These are phyloP conservation scores for Phylloporus gajari DNA, from an alignment of 1,284 basidiomycete genomes.

Conservation along the genomic window DNA sequence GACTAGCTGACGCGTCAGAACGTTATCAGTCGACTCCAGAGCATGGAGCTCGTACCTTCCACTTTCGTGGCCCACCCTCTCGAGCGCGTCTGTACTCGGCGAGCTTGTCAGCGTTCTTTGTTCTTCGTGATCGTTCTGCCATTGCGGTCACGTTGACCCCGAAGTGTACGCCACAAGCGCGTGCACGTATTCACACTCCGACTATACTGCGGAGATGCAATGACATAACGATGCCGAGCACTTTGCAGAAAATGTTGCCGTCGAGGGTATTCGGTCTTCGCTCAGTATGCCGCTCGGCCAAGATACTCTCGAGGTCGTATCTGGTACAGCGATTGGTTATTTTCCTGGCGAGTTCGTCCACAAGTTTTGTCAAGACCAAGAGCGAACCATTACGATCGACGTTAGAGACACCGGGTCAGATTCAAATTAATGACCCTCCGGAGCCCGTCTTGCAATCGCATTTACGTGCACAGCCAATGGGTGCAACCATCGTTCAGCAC, in stretches of 20 bases:
- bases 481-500: slow-evolving; percentile 87
- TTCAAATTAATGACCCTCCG: slow-evolving; percentile 26
- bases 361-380: slow-evolving; percentile 5
- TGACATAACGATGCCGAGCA: slow-evolving; percentile 15
- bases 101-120: slow-evolving; percentile 54
- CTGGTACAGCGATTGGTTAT: slow-evolving; percentile 1
- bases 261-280: slow-evolving; percentile 27
- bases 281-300: slow-evolving; percentile 24
- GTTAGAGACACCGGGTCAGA: slow-evolving; percentile 13
- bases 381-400: slow-evolving; percentile 8
- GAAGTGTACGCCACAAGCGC: slow-evolving; percentile 40
- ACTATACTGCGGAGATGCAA: slow-evolving; percentile 25
- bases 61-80: slow-evolving; percentile 60
- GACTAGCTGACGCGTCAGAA: slow-evolving; percentile 48
- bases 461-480: slow-evolving; percentile 88
- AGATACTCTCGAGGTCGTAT: slow-evolving; percentile 8
- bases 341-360: slow-evolving; percentile 32
- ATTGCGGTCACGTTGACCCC: slow-evolving; percentile 36
- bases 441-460: slow-evolving; percentile 78
- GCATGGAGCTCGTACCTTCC: slow-evolving; percentile 49
- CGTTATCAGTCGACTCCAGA: slow-evolving; percentile 4
- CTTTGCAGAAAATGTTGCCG: slow-evolving; percentile 29
- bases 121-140: slow-evolving; percentile 48
- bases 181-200: slow-evolving; percentile 37
- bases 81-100: slow-evolving; percentile 62